Percentiles rank a stretch among this genome's conserved stretches.
These are phyloP conservation scores for Leccinum rimulosum DNA, from an alignment of 768 basidiomycete species.

Conservation along the genomic window DNA sequence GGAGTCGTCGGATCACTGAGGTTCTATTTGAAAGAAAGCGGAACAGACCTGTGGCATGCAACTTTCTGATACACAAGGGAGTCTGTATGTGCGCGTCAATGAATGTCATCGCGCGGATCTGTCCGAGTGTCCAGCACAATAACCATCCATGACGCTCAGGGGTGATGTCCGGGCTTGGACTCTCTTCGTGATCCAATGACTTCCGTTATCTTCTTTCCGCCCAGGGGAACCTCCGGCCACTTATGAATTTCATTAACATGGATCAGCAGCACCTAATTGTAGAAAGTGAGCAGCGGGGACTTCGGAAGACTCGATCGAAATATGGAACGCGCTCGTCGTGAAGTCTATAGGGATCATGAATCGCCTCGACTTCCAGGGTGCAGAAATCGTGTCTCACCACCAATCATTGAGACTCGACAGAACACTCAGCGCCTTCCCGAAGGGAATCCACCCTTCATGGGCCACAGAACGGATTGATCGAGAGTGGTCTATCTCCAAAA, in stretches of 20 bases:
- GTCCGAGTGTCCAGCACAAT: conserved; percentile 26
- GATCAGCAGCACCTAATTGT: conserved; percentile 12
- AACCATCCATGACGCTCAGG: conserved; percentile 24
- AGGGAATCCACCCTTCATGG: conserved; percentile 36
- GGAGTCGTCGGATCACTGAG: conserved; percentile 15
- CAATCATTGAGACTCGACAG: conserved; percentile 36
- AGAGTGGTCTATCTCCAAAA: conserved; percentile 36
- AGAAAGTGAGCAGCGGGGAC: conserved; percentile 26
- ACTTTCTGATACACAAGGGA: conserved; percentile 36
- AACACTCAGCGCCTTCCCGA: conserved; percentile 35
- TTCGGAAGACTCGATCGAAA: conserved; percentile 46
- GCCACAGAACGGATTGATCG: conserved; percentile 10
- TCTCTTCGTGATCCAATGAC: conserved; percentile 9
- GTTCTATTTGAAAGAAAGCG: conserved; percentile 19
- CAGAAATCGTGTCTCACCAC: conserved; percentile 34
- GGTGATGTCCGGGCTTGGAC: conserved; percentile 16
- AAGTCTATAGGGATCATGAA: conserved; percentile 22
- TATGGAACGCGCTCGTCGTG: conserved; percentile 26
- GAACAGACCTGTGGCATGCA: conserved; percentile 30
- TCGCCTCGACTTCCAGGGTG: conserved; percentile 16
- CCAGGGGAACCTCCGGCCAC: conserved; percentile 31
- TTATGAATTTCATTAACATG: conserved; percentile 10
- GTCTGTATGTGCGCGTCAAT: conserved; percentile 31
- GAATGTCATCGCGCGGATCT: conserved; percentile 24
- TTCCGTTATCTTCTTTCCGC: conserved; percentile 22